A percentile compares a stretch with the other conserved stretches of the same genome.
Evolutionary conservation across 129 eudicot genomes (phyloP).

Genomic region (Centaurea solstitialis): DNA sequence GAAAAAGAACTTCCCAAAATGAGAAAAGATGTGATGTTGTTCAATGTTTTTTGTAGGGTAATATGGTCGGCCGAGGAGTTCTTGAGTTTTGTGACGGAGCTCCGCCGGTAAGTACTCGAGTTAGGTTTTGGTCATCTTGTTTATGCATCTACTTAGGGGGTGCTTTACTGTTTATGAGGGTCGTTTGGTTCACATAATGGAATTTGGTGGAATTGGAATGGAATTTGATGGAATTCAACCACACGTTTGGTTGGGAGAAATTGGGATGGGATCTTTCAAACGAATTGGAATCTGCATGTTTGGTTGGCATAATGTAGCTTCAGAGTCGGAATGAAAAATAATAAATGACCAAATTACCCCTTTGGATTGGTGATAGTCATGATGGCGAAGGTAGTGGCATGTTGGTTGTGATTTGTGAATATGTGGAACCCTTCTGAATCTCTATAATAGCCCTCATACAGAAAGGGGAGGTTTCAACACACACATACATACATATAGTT

Average conservation of each 20-base stretch:
- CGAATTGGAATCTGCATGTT: not conserved
- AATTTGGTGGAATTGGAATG: not conserved
- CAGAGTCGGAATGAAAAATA: not conserved
- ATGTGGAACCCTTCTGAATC: not conserved
- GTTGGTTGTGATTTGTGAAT: not conserved
- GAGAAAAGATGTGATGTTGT: not conserved
- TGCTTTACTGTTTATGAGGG: not conserved
- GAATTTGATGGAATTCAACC: not conserved
- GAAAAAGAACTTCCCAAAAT: not conserved
- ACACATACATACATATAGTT: not conserved
- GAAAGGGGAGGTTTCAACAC: not conserved
- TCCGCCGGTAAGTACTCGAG: conserved; percentile 66
- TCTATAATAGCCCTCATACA: not conserved
- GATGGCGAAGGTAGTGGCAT: not conserved
- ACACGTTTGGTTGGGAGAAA: too few relatives aligned
- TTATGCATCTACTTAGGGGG: too few relatives aligned
- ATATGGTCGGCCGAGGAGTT: conserved; percentile 82
- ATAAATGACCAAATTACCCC: not conserved
- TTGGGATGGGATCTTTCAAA: not conserved
- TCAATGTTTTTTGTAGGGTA: conserved; percentile 58
- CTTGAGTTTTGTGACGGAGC: conserved; percentile 87
- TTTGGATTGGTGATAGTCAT: not conserved
- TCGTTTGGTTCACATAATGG: not conserved
- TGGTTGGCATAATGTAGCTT: not conserved
- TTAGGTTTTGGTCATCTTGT: not conserved